phyloP scores from a whole-genome alignment of 805 yeast species.

The Metschnikowia colocasiae region DNA sequence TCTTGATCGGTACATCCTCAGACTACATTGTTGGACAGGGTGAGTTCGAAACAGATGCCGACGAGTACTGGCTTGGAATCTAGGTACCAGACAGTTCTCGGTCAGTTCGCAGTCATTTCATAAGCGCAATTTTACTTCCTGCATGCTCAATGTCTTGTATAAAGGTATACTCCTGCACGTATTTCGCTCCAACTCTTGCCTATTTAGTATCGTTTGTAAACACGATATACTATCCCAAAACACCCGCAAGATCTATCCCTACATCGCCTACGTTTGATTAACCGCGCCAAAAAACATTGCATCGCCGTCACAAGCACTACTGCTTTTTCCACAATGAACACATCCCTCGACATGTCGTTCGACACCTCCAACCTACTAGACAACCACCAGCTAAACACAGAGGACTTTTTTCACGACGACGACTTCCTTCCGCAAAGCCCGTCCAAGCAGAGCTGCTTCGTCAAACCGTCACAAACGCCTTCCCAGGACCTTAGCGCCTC shows the following conservation, averaged over 20 bases:
- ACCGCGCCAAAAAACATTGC: slow-evolving; percentile 1
- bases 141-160: too few species aligned
- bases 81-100: neutral
- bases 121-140: neutral
- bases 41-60: slow-evolving; percentile 9
- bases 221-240: slow-evolving; percentile 4
- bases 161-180: neutral
- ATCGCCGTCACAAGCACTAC: neutral
- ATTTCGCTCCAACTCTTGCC: slow-evolving; percentile 4
- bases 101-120: neutral
- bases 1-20: slow-evolving; percentile 22
- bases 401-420: slow-evolving; percentile 11
- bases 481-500: slow-evolving; percentile 10
- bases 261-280: neutral
- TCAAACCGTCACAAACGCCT: slow-evolving; percentile 2
- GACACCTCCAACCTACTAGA: slow-evolving; percentile 19
- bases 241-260: slow-evolving; percentile 2
- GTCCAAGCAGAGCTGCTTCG: slow-evolving; percentile 6
- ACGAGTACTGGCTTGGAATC: slow-evolving; percentile 14
- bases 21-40: slow-evolving; percentile 11
- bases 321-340: slow-evolving; percentile 9
- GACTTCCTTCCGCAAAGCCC: slow-evolving; percentile 13
- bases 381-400: slow-evolving; percentile 13
- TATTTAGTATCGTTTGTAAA: slow-evolving; percentile 16
- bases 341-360: slow-evolving; percentile 18